Evolutionary conservation across 129 eudicot species (phyloP).

Genomic region (Ambrosia artemisiifolia): DNA sequence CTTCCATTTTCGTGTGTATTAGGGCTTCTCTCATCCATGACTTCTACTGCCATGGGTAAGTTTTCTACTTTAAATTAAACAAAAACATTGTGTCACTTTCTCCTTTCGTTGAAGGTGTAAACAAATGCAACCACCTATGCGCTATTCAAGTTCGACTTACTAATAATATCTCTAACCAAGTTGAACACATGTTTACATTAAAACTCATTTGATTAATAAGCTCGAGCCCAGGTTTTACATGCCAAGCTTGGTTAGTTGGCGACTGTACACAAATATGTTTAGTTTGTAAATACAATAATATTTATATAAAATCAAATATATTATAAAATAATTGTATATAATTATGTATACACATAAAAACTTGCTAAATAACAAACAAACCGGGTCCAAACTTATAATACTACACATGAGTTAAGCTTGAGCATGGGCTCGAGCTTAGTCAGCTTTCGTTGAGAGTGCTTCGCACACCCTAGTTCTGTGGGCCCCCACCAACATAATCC

Average conservation of each 20-base stretch:
- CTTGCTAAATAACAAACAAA: background rate
- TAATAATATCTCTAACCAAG: background rate
- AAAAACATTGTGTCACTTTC: background rate
- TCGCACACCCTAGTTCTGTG: background rate
- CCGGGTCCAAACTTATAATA: background rate
- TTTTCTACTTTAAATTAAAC: background rate
- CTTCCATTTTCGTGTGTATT: conserved; percentile 87
- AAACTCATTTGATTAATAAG: background rate
- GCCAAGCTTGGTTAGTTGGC: background rate
- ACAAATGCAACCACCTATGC: background rate
- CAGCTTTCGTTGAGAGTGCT: background rate
- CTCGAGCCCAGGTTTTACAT: background rate
- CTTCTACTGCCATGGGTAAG: conserved; percentile 87
- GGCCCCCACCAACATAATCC: background rate
- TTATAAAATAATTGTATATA: background rate
- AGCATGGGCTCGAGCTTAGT: background rate
- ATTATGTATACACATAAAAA: background rate
- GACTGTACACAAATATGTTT: background rate
- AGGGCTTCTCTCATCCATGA: conserved; percentile 75
- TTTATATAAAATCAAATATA: background rate
- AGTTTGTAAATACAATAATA: background rate
- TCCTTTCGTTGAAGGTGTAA: background rate
- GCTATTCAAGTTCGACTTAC: background rate
- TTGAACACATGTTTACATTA: too few relatives aligned
- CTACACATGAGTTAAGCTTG: background rate